phyloP scores from a whole-genome alignment of 2,329 filamentous ascomycete genomes.

The Neonectria ditissima region DNA sequence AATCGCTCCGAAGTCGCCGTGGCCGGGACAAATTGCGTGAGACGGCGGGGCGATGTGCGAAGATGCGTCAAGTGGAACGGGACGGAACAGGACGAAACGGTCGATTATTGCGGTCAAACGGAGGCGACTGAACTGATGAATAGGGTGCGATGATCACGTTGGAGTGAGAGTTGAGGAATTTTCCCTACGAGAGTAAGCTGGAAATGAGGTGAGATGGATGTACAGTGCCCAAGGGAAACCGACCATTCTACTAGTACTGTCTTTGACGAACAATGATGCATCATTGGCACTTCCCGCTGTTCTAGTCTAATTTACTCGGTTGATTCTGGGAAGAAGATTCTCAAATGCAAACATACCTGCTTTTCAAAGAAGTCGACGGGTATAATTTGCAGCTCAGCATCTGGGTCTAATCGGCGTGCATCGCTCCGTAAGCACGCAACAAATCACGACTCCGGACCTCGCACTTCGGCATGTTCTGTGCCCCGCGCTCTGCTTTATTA shows the following conservation, averaged over 20 bases:
- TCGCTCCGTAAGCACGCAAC: not conserved
- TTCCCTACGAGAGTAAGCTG: not conserved
- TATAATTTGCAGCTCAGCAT: not conserved
- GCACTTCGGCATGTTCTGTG: constrained; percentile 28
- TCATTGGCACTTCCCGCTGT: not conserved
- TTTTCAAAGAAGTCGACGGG: not conserved
- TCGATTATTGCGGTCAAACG: not conserved
- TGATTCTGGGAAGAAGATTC: not conserved
- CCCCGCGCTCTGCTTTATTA: constrained; percentile 17
- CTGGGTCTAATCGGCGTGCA: too few species aligned
- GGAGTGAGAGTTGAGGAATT: not conserved
- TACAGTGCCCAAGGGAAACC: not conserved
- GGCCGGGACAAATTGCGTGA: constrained; percentile 22
- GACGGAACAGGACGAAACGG: not conserved
- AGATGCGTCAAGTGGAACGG: constrained; percentile 7
- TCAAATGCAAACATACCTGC: not conserved
- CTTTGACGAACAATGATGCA: not conserved
- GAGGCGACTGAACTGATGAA: not conserved
- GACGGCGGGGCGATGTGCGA: constrained; percentile 13
- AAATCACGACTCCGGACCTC: constrained; percentile 1
- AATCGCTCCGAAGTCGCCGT: not conserved
- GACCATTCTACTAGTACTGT: not conserved
- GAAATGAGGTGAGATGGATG: not conserved
- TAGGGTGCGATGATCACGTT: not conserved
- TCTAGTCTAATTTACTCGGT: not conserved